phyloP scores from a whole-genome alignment of 139 green algal genomes.

The Chlamydomonas sphaeroides region DNA sequence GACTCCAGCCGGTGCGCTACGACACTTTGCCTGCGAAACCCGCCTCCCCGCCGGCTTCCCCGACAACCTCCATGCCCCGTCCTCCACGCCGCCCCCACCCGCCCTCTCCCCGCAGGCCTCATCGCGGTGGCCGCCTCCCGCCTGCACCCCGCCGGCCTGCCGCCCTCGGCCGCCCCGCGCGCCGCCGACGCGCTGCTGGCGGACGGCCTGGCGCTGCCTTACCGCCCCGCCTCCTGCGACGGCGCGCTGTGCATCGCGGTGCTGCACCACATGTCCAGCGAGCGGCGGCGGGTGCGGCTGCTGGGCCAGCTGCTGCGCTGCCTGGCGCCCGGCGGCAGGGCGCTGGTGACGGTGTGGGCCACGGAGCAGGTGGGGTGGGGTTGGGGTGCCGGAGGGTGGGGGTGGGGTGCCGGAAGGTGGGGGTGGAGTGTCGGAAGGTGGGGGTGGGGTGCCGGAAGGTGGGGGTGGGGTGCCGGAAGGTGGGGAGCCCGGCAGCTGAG shows the following conservation, averaged over 20 bases:
- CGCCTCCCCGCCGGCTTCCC: too few species aligned
- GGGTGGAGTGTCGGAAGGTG: too few species aligned
- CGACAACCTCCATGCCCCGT: too few species aligned
- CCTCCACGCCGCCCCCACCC: too few species aligned
- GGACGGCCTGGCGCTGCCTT: slow-evolving; percentile 86
- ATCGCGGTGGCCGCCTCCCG: slow-evolving; percentile 58
- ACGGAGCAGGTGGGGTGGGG: slow-evolving; percentile 60
- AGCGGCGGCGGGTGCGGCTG: slow-evolving; percentile 67
- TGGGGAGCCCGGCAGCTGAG: too few species aligned
- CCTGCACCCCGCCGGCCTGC: slow-evolving; percentile 40
- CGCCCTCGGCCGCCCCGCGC: not conserved
- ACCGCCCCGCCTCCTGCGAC: slow-evolving; percentile 76
- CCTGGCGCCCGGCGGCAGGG: slow-evolving; percentile 68
- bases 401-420: too few species aligned
- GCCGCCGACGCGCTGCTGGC: slow-evolving; percentile 84
- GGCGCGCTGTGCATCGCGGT: slow-evolving; percentile 96
- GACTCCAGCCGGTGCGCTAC: too few species aligned
- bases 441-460: too few species aligned
- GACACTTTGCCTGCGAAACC: too few species aligned
- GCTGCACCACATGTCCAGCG: slow-evolving; percentile 92
- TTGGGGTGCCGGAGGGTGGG: too few species aligned
- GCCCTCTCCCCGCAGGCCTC: slow-evolving; percentile 56
- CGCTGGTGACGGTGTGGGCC: slow-evolving; percentile 91
- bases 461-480: too few species aligned
- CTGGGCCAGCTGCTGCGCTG: slow-evolving; percentile 82